Percentiles rank a stretch among this genome's conserved stretches.
Conservation (phyloP, 2,329 filamentous ascomycete species). For the Penicillium polonicum region DNA sequence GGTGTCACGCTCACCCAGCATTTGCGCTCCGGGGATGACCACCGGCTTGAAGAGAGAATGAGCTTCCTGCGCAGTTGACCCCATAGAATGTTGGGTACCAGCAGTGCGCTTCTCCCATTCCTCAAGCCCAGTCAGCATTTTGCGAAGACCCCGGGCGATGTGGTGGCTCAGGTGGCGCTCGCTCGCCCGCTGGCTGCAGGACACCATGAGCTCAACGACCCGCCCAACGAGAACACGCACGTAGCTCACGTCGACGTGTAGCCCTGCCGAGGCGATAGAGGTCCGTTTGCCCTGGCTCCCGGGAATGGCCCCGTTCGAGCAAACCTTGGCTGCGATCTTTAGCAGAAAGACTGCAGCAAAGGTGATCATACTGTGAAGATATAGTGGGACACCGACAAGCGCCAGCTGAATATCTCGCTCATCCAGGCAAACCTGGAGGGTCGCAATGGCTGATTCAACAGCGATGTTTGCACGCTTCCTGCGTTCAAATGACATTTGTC, state of each 20-base stretch:
- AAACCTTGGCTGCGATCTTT: slow-evolving; percentile 45
- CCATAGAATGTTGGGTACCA: slow-evolving; percentile 21
- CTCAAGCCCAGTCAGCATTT: slow-evolving; percentile 42
- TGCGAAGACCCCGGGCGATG: slow-evolving; percentile 39
- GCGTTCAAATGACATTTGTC: slow-evolving; percentile 46
- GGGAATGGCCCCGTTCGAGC: slow-evolving; percentile 32
- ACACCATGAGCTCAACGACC: slow-evolving; percentile 41
- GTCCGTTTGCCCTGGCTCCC: slow-evolving; percentile 38
- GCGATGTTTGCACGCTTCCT: slow-evolving; percentile 47
- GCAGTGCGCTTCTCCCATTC: slow-evolving; percentile 40
- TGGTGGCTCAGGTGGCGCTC: slow-evolving; percentile 44
- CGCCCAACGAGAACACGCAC: slow-evolving; percentile 37
- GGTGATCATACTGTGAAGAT: slow-evolving; percentile 50
- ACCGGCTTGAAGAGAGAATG: slow-evolving; percentile 39
- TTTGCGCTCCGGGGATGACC: slow-evolving; percentile 38
- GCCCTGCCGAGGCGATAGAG: slow-evolving; percentile 39
- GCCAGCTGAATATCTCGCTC: slow-evolving; percentile 46
- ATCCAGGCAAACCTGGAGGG: slow-evolving; percentile 44
- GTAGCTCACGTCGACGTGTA: slow-evolving; percentile 37
- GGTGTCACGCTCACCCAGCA: slow-evolving; percentile 38
- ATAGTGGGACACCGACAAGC: slow-evolving; percentile 46
- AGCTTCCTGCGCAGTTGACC: slow-evolving; percentile 26
- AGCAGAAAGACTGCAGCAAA: slow-evolving; percentile 49
- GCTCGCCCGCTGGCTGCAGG: slow-evolving; percentile 39
- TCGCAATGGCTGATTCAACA: slow-evolving; percentile 44